Evolutionary conservation across 1,139 yeast genomes (phyloP), one percentile per base, ranked within the genome.

Genomic region (Nakaseomyces glabratus): DNA sequence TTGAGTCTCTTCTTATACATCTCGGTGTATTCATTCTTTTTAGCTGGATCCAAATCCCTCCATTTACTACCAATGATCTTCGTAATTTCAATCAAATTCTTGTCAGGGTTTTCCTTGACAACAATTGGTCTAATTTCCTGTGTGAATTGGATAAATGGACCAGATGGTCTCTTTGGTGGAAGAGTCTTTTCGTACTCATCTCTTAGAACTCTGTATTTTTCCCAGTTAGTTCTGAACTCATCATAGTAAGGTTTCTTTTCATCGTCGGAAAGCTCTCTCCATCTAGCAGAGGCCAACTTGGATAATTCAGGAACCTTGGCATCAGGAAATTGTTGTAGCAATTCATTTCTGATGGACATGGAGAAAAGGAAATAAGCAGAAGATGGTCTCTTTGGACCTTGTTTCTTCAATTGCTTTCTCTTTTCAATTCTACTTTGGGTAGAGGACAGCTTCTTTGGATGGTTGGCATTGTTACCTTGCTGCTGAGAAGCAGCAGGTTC

Each of bases 301-400:
- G 59, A 53, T 34, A 57, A 31, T 35, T 57, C 61, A 6, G 61
- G 61, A 6, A 57, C 61, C 37, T 54, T 55, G 28, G 60, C 58
- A 31, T 51, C 57, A 2, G 61, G 61, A 34, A 48, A 49, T 33
- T 55, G 51, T 35, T 51, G 48, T 26, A 55, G 36, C 17, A 57
- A 37, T 28, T 48, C 52, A 28, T 49, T 47, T 44, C 61, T 52
- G 20, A 52, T 55, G 4, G 55, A 49, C 55, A 55, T 56, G 9
- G 59, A 56, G 36, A 54, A 57, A 33, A 57, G 38, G 43, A 57
- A 57, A 37, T 57, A 57, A 4, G 61, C 61, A 17, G 61, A 56
- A 18, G 60, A 55, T 23, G 61, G 61, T 44, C 61, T 51, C 33
- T 57, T 57, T 24, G 61, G 61, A 13, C 61, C 61, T 42, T 52